phyloP scores from a whole-genome alignment of 345 rosid genomes.

The Rhodamnia argentea region DNA sequence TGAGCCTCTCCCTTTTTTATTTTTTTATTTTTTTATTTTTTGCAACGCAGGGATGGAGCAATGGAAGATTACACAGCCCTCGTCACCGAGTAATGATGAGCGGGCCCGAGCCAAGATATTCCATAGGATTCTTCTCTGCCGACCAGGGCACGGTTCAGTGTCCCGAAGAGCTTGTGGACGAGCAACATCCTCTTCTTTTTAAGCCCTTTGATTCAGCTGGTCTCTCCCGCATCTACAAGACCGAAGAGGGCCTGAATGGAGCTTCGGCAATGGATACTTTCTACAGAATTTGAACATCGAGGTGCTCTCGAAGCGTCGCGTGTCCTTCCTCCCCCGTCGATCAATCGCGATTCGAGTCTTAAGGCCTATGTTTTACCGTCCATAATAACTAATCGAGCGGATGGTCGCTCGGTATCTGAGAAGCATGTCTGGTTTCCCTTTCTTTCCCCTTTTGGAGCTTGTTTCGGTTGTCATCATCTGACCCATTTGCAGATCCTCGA shows the following conservation, averaged over 20 bases:
- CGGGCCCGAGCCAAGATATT: not conserved
- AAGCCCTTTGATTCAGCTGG: not conserved
- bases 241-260: not conserved
- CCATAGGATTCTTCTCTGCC: not conserved
- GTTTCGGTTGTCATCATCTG: not conserved
- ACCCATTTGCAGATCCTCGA: too few species aligned
- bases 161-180: not conserved
- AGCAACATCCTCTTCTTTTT: not conserved
- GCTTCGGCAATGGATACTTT: not conserved
- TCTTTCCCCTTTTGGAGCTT: not conserved
- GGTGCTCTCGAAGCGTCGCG: not conserved
- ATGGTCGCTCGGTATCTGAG: not conserved
- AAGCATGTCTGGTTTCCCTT: not conserved
- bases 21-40: fast-evolving
- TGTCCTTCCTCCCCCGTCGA: not conserved
- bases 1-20: not conserved
- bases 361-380: not conserved
- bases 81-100: not conserved
- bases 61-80: not conserved
- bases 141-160: not conserved
- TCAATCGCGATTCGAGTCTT: not conserved
- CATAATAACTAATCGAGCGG: not conserved
- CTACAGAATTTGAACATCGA: not conserved
- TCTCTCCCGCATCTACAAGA: not conserved
- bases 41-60: not conserved